Evolutionary conservation across 208 protist genomes (phyloP).

Genomic region (Trichomonas tenax): DNA sequence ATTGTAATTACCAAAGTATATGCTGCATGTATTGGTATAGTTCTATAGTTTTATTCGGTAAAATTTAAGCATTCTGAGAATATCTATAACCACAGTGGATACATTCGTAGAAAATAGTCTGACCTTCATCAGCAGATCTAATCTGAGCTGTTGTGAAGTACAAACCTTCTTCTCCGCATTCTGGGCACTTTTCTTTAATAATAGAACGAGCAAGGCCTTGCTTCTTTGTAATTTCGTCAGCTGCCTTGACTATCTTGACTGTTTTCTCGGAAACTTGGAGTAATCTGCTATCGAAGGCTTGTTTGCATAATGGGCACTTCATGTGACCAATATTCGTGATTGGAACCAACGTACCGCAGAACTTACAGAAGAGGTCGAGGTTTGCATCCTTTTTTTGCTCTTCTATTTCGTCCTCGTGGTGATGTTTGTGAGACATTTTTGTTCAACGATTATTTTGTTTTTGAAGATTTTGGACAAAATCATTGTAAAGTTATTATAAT

Average conservation of each 20-base stretch:
- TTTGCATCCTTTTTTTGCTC: neutral
- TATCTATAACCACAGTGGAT: constrained; percentile 41
- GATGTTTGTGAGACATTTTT: neutral
- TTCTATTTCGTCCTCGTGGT: neutral
- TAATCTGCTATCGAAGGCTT: neutral
- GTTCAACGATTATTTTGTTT: too few relatives aligned
- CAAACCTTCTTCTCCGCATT: constrained; percentile 37
- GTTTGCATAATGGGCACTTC: neutral
- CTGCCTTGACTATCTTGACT: neutral
- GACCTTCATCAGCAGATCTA: constrained; percentile 48
- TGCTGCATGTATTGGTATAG: too few relatives aligned
- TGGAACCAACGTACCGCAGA: neutral
- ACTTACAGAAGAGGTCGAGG: neutral
- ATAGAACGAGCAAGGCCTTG: neutral
- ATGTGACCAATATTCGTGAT: neutral
- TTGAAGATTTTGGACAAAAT: too few relatives aligned
- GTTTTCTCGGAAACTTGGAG: neutral
- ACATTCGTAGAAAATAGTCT: constrained; percentile 50
- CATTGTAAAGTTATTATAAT: too few relatives aligned
- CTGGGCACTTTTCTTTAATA: constrained; percentile 41
- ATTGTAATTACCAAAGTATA: too few relatives aligned
- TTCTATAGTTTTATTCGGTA: neutral
- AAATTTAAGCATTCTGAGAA: constrained; percentile 28
- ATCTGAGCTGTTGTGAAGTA: constrained; percentile 44
- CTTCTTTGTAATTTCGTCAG: neutral